Evolutionary conservation across 2,329 filamentous ascomycete genomes (phyloP), one percentile per base, ranked within the genome.

Genomic region (Fusarium nodosum): DNA sequence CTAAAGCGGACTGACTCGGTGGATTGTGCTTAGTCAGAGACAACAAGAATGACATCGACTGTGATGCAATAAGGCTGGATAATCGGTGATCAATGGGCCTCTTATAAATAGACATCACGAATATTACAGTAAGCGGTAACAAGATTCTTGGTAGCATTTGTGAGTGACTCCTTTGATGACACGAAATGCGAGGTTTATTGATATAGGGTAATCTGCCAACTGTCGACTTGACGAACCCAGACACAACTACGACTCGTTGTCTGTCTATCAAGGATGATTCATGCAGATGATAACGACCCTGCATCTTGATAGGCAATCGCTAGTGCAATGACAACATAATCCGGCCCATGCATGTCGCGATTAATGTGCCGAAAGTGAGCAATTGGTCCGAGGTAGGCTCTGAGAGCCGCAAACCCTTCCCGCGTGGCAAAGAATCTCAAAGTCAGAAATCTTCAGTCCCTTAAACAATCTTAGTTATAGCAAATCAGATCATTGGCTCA

Each of bases 1-100:
- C 39, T 51, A 46, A 41, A 41, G n/a, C 24, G 34, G 24, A 44
- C 41, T 65, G 52, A 60, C 60, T 65, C 42, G 62, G 47, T 45
- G 26, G 42, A 34, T 47, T 46, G 22, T 56, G 60, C 63, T 70
- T 71, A 71, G 67, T 69, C 58, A 57, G 34, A 48, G 44, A 46
- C 30, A 45, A 38, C 24, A 48, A 50, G 33, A 52, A 52, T 41
- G 50, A 48, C 28, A 59, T 41, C 38, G 48, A n/a, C 18, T 31
- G 50, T 52, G 39, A 59, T 45, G 24, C 45, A 33, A 39, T 22
- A 45, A 59, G 31, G 50, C 26, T 59, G 28, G 36, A 31, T 22
- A 41, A 34, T 24, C 48, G 30, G 18, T 57, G 36, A 42, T 33
- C 16, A 51, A 36, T 48, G 31, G 53, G n/a, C n/a, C 31, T 36